Percentiles rank a stretch among this genome's conserved stretches.
Conservation (phyloP, 495 filamentous ascomycete genomes). For the Evernia prunastri region DNA sequence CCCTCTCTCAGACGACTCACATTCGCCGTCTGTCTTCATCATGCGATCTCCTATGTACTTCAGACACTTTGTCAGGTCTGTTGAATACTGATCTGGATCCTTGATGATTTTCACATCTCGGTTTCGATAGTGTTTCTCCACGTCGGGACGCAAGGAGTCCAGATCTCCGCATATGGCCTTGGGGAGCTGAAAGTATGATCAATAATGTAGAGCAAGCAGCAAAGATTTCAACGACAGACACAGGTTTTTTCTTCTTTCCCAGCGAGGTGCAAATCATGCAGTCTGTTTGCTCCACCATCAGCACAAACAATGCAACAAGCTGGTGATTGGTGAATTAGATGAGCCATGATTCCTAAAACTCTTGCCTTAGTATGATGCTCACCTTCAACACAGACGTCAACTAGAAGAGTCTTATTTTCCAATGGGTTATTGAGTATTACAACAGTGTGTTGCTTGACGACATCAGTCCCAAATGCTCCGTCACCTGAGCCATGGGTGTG, state of each 20-base stretch:
- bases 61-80: constrained; percentile 73
- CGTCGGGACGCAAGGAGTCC: constrained; percentile 63
- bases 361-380: neutral
- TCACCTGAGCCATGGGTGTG: neutral
- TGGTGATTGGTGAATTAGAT: neutral
- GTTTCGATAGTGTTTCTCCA: constrained; percentile 53
- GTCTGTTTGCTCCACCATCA: neutral
- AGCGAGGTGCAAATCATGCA: neutral
- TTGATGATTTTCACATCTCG: constrained; percentile 50
- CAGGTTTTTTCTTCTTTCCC: constrained; percentile 31
- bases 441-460: constrained; percentile 48
- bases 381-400: neutral
- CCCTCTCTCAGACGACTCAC: neutral
- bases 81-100: constrained; percentile 73
- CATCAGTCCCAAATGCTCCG: neutral
- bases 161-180: constrained; percentile 77
- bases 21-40: neutral
- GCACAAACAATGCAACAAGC: neutral
- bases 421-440: constrained; percentile 70
- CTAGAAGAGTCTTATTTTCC: constrained; percentile 30
- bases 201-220: constrained; percentile 1
- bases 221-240: constrained; percentile 32
- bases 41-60: constrained; percentile 47
- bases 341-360: too few relatives aligned
- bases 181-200: constrained; percentile 42